Evolutionary conservation across 768 basidiomycete species (phyloP).

Genomic region (Sarcodon aspratus): DNA sequence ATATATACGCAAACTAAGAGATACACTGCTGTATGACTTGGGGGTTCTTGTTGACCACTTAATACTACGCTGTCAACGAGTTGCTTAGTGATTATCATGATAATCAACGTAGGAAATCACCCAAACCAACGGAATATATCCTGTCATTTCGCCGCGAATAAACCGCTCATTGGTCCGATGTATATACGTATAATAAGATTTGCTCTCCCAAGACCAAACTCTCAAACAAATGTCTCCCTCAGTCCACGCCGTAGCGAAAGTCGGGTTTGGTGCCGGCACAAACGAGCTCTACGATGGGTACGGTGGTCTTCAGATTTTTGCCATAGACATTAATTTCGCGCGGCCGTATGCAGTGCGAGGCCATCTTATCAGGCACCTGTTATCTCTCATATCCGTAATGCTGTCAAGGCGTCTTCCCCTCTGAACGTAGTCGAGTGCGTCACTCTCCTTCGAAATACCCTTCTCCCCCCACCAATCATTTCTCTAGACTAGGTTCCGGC

Average conservation of each 20-base stretch:
- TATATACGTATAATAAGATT: too few relatives aligned
- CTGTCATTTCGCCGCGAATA: too few relatives aligned
- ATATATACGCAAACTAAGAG: too few relatives aligned
- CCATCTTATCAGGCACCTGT: constrained; percentile 71
- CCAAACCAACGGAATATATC: too few relatives aligned
- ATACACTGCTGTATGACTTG: too few relatives aligned
- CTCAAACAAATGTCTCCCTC: constrained; percentile 16
- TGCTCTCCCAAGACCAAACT: too few relatives aligned
- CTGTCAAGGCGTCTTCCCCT: constrained; percentile 24
- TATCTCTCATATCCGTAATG: constrained; percentile 45
- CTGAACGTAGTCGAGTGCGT: constrained; percentile 65
- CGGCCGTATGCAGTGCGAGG: constrained; percentile 41
- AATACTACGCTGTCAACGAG: too few relatives aligned
- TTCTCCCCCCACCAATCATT: constrained; percentile 3
- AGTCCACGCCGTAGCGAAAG: constrained; percentile 57
- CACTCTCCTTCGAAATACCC: neutral
- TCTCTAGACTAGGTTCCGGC: constrained; percentile 63
- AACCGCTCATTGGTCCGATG: too few relatives aligned
- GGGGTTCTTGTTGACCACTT: too few relatives aligned
- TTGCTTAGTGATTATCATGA: too few relatives aligned
- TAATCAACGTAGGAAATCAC: too few relatives aligned
- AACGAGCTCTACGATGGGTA: constrained; percentile 77
- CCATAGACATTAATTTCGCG: neutral
- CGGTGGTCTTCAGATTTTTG: constrained; percentile 28
- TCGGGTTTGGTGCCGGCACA: constrained; percentile 70